Evolutionary conservation across 1,284 basidiomycete species (phyloP).

Genomic region (Cutaneotrichosporon cutaneum): DNA sequence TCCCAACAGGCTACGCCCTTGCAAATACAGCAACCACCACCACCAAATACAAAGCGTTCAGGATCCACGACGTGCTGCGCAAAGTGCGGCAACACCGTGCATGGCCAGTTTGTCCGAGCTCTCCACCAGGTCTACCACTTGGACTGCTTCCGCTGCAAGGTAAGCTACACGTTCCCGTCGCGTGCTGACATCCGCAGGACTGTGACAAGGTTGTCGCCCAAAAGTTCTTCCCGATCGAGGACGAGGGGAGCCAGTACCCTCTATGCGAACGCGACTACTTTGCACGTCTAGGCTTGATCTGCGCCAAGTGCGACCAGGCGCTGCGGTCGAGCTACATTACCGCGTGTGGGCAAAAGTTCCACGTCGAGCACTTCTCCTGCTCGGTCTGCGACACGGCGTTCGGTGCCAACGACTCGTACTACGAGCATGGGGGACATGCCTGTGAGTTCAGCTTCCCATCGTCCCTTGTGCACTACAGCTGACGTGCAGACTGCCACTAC

Average conservation of each 20-base stretch:
- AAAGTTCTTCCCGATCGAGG: conserved; percentile 97
- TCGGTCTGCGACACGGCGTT: conserved; percentile 94
- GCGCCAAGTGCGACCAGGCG: conserved; percentile 91
- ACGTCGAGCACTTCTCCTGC: conserved; percentile 99
- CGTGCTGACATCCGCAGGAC: conserved; percentile 62
- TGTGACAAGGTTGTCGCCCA: conserved; percentile 94
- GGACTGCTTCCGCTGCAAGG: conserved; percentile 95
- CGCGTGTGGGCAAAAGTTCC: conserved; percentile 98
- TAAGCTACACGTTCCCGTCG: conserved; percentile 52
- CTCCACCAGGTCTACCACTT: conserved; percentile 92
- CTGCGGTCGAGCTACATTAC: conserved; percentile 98
- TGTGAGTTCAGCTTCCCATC: conserved; percentile 53
- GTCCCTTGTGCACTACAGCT: conserved; percentile 3
- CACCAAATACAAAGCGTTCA: conserved; percentile 17
- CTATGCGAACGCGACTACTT: conserved; percentile 99
- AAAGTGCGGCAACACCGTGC: conserved; percentile 49
- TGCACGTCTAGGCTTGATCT: conserved; percentile 90
- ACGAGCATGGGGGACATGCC: conserved; percentile 94
- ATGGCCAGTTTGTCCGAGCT: conserved; percentile 92
- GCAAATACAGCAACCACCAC: conserved; percentile 6
- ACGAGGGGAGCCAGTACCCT: conserved; percentile 76
- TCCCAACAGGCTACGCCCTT: conserved; percentile 9
- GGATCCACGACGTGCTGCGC: conserved; percentile 45
- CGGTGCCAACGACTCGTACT: conserved; percentile 97
- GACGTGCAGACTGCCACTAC: conserved; percentile 71